Conservation (phyloP, 139 green algal genomes). For the Coelastrella sp. region DNA sequence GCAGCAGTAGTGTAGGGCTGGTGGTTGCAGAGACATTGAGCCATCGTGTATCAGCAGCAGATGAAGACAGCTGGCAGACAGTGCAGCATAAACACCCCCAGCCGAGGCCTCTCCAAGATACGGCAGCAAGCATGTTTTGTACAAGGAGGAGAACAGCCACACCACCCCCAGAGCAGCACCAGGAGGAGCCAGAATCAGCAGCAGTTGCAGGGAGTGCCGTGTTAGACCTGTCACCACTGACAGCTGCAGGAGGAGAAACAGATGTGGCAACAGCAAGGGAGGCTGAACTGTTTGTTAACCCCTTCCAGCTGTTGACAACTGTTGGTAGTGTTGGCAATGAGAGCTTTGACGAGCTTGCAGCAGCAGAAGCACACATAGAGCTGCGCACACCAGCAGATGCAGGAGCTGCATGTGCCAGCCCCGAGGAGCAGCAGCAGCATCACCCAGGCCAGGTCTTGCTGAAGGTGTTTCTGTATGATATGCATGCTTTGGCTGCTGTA, state of each 20-base stretch:
- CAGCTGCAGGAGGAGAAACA: constrained; percentile 22
- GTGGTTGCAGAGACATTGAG: too few species aligned
- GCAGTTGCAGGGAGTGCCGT: not conserved
- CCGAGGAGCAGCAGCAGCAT: constrained; percentile 14
- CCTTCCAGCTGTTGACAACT: not conserved
- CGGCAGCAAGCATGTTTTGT: not conserved
- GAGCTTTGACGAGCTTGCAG: not conserved
- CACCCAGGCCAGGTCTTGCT: not conserved
- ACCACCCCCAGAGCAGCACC: not conserved
- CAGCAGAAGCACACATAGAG: not conserved
- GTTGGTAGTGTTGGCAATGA: not conserved
- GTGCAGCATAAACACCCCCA: constrained; percentile 2
- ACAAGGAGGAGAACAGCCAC: not conserved
- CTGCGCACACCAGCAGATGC: not conserved
- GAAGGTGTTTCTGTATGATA: constrained; percentile 3
- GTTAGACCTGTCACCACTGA: not conserved
- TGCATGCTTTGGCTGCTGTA: not conserved
- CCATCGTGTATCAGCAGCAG: not conserved
- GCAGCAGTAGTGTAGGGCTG: too few species aligned
- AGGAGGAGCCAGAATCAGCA: constrained; percentile 14
- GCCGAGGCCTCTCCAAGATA: too few species aligned
- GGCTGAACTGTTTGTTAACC: not conserved
- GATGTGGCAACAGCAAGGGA: not conserved
- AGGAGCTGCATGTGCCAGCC: not conserved
- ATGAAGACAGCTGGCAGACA: not conserved